Evolutionary conservation across 768 basidiomycete genomes (phyloP), one percentile per base, ranked within the genome.

Genomic region (Clavulina sp.): DNA sequence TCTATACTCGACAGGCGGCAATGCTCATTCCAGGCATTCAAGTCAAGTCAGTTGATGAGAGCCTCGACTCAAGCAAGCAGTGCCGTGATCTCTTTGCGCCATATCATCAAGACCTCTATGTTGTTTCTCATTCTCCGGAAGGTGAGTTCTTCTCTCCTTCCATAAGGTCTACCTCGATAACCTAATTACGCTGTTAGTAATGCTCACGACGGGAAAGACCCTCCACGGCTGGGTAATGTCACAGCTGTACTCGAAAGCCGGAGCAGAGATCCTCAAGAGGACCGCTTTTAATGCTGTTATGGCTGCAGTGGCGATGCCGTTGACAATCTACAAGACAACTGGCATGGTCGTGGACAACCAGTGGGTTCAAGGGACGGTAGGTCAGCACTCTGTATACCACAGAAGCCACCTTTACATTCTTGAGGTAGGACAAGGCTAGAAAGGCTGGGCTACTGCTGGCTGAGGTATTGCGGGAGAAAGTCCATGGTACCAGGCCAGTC

Each of bases 401-500:
- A 13, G 40, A 5, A 13, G 9, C 43, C 46, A 41, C n/a, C 46
- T 29, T 29, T n/a, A 26, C 28, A 41, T 30, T 64, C 62, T 60
- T 61, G 62, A 46, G 58, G n/a, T 60, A 65, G 56, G 70, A 72
- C 54, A 61, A 66, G 32, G 68, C 70, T 1, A 60, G 60, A 48
- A 70, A 71, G 53, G 70, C 70, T 0, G 70, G 70, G 5, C 50
- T 63, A 5, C 51, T 72, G 2, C 62, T 72, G 4, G 70, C 69
- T 1, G 66, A 70, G 34, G 66, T 70, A 16, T 59, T 72, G n/a
- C 64, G 66, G 46, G 66, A 69, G 41, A 51, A 63, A 21, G 64
- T 70, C 0, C 70, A 71, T 52, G 70, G 70, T 4, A 62, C 67
- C 50, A 59, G 70, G 5, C 70, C 70, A 0, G 65, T 68, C 5